Evolutionary conservation across 305 asterid genomes (phyloP).

Genomic region (Solanum hybrid): DNA sequence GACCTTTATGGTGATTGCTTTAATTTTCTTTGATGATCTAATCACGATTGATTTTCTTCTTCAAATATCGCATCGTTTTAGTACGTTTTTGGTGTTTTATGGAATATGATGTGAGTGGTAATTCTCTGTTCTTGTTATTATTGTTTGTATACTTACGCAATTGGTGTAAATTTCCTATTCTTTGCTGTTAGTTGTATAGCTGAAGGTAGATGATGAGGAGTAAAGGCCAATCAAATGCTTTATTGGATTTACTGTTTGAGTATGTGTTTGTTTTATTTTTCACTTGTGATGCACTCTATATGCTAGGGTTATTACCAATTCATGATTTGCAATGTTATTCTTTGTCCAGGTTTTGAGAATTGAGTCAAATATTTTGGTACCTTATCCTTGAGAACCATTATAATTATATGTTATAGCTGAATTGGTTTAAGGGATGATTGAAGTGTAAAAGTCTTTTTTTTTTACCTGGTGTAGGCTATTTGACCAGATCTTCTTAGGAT

Average conservation of each 20-base stretch:
- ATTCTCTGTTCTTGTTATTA: not conserved
- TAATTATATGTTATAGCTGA: not conserved
- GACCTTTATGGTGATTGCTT: not conserved
- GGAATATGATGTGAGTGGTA: not conserved
- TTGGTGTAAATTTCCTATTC: not conserved
- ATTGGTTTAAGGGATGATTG: not conserved
- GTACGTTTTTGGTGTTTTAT: not conserved
- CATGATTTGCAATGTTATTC: not conserved
- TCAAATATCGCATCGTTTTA: not conserved
- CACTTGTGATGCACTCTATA: not conserved
- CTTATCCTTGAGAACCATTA: not conserved
- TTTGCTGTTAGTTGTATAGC: not conserved
- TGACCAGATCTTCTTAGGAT: not conserved
- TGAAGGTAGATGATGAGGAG: not conserved
- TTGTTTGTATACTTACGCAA: not conserved
- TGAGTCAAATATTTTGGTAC: not conserved
- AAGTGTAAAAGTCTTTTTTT: not conserved
- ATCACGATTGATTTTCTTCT: not conserved
- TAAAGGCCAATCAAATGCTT: not conserved
- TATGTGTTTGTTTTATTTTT: not conserved
- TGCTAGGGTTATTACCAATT: not conserved
- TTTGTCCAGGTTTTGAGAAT: not conserved
- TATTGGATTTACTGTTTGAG: not conserved
- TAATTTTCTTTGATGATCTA: conserved; percentile 12
- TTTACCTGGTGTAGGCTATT: not conserved